Percentiles rank a stretch among this genome's conserved stretches.
These are phyloP conservation scores for Trypanosoma vivax DNA, from an alignment of 208 protist genomes.

Conservation along the genomic window DNA sequence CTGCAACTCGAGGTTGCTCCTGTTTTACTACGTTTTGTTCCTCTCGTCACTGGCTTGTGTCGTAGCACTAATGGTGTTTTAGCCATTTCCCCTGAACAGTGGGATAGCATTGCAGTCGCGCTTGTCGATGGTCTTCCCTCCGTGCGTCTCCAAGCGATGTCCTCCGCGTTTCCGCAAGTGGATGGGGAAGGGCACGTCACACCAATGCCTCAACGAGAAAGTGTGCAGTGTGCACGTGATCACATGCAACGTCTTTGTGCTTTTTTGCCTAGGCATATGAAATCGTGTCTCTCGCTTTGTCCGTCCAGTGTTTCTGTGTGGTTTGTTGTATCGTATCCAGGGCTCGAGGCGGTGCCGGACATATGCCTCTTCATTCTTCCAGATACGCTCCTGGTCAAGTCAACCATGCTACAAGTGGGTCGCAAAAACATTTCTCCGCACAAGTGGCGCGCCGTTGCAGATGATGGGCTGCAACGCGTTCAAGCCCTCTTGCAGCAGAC, in stretches of 20 bases:
- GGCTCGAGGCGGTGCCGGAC: slow-evolving; percentile 2
- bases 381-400: neutral
- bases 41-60: neutral
- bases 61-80: too few relatives aligned
- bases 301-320: neutral
- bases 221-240: neutral
- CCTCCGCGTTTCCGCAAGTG: neutral
- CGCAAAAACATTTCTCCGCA: neutral
- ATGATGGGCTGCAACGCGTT: neutral
- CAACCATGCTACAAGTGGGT: slow-evolving; percentile 1
- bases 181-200: neutral
- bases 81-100: too few relatives aligned
- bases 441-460: neutral
- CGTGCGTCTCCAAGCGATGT: neutral
- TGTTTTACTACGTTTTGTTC: slow-evolving; percentile 5
- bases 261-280: slow-evolving; percentile 9
- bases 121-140: too few relatives aligned
- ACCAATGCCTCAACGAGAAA: neutral
- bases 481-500: neutral
- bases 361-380: slow-evolving; percentile 6
- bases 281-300: neutral
- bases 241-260: slow-evolving; percentile 18
- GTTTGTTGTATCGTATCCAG: slow-evolving; percentile 26
- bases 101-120: too few relatives aligned
- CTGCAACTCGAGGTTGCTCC: slow-evolving; percentile 8